These are phyloP conservation scores for Xylariaceae sp. DNA, from an alignment of 2,329 filamentous ascomycete species.

Conservation along the genomic window DNA sequence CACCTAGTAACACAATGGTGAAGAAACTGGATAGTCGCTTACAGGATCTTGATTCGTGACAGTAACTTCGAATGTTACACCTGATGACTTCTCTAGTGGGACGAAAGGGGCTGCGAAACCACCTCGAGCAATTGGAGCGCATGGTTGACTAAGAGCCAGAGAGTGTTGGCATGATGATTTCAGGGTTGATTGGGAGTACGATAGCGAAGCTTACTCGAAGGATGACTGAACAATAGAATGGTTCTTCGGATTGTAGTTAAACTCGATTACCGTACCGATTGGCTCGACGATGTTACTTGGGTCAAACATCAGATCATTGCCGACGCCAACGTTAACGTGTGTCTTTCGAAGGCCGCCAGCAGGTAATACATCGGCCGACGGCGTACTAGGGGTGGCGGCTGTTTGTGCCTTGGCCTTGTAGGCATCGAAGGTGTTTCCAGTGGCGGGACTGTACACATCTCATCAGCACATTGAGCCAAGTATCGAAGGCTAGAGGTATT, in stretches of 20 bases:
- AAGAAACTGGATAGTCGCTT: no score
- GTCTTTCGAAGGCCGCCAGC: constrained; percentile 32
- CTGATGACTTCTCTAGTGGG: constrained; percentile 30
- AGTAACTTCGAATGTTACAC: constrained; percentile 31
- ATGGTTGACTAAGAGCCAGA: constrained; percentile 26
- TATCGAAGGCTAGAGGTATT: not conserved
- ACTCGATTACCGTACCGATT: constrained; percentile 32
- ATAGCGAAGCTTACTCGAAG: constrained; percentile 23
- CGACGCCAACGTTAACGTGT: constrained; percentile 32
- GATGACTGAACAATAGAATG: constrained; percentile 38
- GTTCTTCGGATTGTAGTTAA: constrained; percentile 35
- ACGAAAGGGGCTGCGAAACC: constrained; percentile 39
- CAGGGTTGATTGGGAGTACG: no score
- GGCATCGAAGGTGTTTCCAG: constrained; percentile 34
- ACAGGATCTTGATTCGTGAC: constrained; percentile 30
- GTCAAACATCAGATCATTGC: constrained; percentile 29
- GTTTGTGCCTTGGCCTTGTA: constrained; percentile 29
- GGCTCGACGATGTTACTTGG: constrained; percentile 34
- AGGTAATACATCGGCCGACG: constrained; percentile 28
- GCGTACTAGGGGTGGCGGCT: constrained; percentile 26
- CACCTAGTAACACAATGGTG: no score
- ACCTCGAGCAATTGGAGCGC: constrained; percentile 31
- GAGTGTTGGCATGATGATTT: no score
- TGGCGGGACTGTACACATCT: constrained; percentile 19
- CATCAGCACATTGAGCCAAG: constrained; percentile 3